Percentiles rank a stretch among this genome's conserved stretches.
Evolutionary conservation across 345 rosid species (phyloP).

Genomic region (Arabidopsis thaliana): DNA sequence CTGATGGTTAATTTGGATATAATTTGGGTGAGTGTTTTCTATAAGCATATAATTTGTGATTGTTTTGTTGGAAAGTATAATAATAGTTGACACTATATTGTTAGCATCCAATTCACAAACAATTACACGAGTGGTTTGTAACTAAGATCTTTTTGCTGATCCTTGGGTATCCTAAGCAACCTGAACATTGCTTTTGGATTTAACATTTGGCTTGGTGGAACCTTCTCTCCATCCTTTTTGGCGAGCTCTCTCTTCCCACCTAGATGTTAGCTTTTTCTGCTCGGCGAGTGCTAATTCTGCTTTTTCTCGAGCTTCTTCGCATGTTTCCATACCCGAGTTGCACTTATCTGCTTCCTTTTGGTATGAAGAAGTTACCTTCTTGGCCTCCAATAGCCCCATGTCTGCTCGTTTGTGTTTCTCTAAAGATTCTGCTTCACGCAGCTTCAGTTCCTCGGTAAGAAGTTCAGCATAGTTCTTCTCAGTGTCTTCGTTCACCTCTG

Average conservation of each 20-base stretch:
- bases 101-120: slow-evolving; percentile 8
- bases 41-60: neutral
- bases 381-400: slow-evolving; percentile 91
- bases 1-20: neutral
- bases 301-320: slow-evolving; percentile 95
- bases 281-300: slow-evolving; percentile 68
- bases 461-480: slow-evolving; percentile 85
- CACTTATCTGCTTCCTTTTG: slow-evolving; percentile 99
- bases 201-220: slow-evolving; percentile 45
- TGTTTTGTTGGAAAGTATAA: neutral
- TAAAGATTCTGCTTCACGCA: slow-evolving; percentile 73
- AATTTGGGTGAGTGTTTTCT: neutral
- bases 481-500: slow-evolving; percentile 82
- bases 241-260: slow-evolving; percentile 89
- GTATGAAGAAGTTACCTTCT: slow-evolving; percentile 87
- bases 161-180: slow-evolving; percentile 38
- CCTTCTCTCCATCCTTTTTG: slow-evolving; percentile 93
- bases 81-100: neutral
- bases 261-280: slow-evolving; percentile 73
- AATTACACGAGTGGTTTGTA: slow-evolving; percentile 23
- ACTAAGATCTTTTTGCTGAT: slow-evolving; percentile 3
- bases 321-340: slow-evolving; percentile 97
- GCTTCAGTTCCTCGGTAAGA: slow-evolving; percentile 78
- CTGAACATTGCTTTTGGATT: slow-evolving; percentile 59
- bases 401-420: slow-evolving; percentile 81